phyloP scores from a whole-genome alignment of 805 yeast genomes.

The Candida sphagnicola region DNA sequence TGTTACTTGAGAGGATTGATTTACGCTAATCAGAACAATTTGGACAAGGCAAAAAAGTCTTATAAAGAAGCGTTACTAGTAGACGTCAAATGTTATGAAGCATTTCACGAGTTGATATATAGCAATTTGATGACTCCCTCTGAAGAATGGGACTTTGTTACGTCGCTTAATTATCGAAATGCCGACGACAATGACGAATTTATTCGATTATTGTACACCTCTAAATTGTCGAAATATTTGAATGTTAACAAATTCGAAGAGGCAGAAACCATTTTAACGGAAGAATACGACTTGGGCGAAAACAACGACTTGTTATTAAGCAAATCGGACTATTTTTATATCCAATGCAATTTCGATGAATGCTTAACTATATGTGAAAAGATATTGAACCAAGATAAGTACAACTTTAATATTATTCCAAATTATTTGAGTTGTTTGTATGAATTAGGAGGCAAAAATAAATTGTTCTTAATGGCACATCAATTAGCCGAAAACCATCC shows the following conservation, averaged over 20 bases:
- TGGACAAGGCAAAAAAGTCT: constrained; percentile 81
- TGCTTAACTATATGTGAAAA: constrained; percentile 73
- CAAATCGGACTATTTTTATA: constrained; percentile 64
- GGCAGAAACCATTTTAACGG: constrained; percentile 60
- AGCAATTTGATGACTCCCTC: constrained; percentile 74
- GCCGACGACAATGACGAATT: constrained; percentile 79
- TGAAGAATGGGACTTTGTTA: constrained; percentile 83
- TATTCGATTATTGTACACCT: constrained; percentile 69
- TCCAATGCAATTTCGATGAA: constrained; percentile 73
- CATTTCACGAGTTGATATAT: constrained; percentile 72
- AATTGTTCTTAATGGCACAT: constrained; percentile 76
- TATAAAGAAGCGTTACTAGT: constrained; percentile 81
- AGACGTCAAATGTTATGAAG: constrained; percentile 91
- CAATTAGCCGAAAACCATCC: constrained; percentile 84
- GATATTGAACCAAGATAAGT: constrained; percentile 56
- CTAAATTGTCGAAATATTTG: constrained; percentile 69
- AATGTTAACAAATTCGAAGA: constrained; percentile 57
- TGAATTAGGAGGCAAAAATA: constrained; percentile 80
- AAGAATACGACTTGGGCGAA: constrained; percentile 66
- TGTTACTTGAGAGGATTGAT: constrained; percentile 82
- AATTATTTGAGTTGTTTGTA: constrained; percentile 77
- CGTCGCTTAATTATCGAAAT: constrained; percentile 61
- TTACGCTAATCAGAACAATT: constrained; percentile 76
- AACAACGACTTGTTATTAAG: constrained; percentile 69
- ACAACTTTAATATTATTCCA: constrained; percentile 70